A percentile compares a stretch with the other conserved stretches of the same genome.
Conservation (phyloP, 2,329 filamentous ascomycete species). For the Microcyclosporella mali region DNA sequence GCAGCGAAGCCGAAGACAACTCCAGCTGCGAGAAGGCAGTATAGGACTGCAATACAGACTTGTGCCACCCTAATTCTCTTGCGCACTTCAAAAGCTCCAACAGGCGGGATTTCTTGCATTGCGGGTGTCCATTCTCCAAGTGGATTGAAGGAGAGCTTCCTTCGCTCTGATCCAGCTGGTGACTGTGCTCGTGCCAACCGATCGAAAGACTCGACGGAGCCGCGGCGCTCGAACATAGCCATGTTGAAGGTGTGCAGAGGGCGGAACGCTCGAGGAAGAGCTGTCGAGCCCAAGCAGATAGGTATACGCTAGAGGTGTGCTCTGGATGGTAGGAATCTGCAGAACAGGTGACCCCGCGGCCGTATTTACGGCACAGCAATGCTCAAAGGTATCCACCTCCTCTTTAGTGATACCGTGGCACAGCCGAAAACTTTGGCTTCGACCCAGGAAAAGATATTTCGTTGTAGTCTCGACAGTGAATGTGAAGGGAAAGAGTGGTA, state of each 20-base stretch:
- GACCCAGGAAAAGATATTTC: too few relatives aligned
- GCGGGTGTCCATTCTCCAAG: conserved; percentile 41
- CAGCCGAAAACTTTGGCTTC: too few relatives aligned
- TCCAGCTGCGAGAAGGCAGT: conserved; percentile 72
- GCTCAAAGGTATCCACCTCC: too few relatives aligned
- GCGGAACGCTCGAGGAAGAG: neutral
- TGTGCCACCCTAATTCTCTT: conserved; percentile 55
- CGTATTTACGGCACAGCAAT: too few relatives aligned
- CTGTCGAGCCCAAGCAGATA: too few relatives aligned
- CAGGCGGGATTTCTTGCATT: conserved; percentile 35
- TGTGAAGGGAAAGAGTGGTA: too few relatives aligned
- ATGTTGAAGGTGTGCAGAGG: conserved; percentile 8
- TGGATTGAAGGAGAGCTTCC: conserved; percentile 47
- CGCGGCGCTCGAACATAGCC: conserved; percentile 25
- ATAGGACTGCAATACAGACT: conserved; percentile 61
- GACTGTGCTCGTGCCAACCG: conserved; percentile 26
- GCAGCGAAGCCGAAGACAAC: conserved; percentile 81
- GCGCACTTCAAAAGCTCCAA: conserved; percentile 50
- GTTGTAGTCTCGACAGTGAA: too few relatives aligned
- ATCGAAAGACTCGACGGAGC: conserved; percentile 23
- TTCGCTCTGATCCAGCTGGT: conserved; percentile 35
- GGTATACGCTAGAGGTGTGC: too few relatives aligned
- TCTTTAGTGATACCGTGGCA: too few relatives aligned
- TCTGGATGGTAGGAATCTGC: too few relatives aligned
- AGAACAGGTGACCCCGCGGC: too few relatives aligned